Base-by-base conservation (phyloP, 768 basidiomycete genomes). In the Amanita brunnescens region DNA sequence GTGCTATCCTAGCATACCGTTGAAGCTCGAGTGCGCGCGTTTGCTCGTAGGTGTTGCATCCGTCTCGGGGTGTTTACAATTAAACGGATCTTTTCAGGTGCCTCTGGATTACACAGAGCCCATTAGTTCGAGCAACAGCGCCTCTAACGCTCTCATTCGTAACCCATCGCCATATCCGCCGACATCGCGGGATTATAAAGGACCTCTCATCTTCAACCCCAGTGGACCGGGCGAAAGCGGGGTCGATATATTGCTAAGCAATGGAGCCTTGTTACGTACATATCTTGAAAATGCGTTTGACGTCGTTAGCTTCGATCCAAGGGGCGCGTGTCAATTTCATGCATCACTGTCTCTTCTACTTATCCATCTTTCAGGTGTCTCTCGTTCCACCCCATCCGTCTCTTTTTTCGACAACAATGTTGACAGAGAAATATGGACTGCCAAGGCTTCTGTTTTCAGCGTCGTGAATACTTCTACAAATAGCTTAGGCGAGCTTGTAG, bases 101-200 rank as follows among this genome's bases (percentile, higher is more conserved):
- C 75, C 75, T 18, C 57, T 77, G 24, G 67, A 77, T 53, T 71
- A 79, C 48, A 68, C 68, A 1, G 62, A 73, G 5, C 70, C 72
- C 1, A 32, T 58, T n/a, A 70, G 70, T 7, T 18, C 39, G 24
- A 26, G 6, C 1, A 62, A 55, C n/a, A 62, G 64, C 47, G 74
- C 68, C 1, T 59, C 61, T 18, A 71, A 77, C 21, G 77, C 75
- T 1, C 51, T 77, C 9, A 64, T 69, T n/a, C 67, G 73, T 16
- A 62, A 67, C 30, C 71, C 71, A 2, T 67, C 75, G 9, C 44
- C 63, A 2, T 48, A 71, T 1, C 55, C 62, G 0, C 37, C 47
- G 0, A 52, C 40, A 13, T 64, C 65, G 0, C 49, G 58, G 3
- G 55, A 62, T 6, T 75, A 75, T 54, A 68, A 67, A 21, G 76